Evolutionary conservation across 2,329 filamentous ascomycete genomes (phyloP).

Genomic region (Amylocarpus encephaloides): DNA sequence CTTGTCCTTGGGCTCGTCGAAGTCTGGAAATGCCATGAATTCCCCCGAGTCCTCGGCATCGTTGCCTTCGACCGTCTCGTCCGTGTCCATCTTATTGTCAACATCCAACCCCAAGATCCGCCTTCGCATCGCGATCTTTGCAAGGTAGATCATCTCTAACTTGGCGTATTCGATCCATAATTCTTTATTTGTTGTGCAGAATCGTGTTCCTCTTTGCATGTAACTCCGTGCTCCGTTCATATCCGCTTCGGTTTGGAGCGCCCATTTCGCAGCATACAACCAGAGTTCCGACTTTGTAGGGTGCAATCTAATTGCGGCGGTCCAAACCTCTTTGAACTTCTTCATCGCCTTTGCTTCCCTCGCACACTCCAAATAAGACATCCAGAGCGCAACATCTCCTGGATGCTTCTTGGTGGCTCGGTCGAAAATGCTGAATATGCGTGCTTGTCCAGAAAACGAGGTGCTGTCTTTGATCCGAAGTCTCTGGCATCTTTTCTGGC

Average conservation of each 20-base stretch:
- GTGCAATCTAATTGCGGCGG: conserved; percentile 72
- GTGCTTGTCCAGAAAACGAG: conserved; percentile 67
- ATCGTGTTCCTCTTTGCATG: conserved; percentile 84
- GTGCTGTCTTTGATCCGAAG: conserved; percentile 65
- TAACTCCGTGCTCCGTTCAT: conserved; percentile 80
- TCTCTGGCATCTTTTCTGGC: conserved; percentile 75
- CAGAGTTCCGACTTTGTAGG: conserved; percentile 78
- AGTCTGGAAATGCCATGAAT: conserved; percentile 50
- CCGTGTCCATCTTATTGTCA: conserved; percentile 39
- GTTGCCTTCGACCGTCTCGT: neutral
- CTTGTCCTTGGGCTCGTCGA: conserved; percentile 25
- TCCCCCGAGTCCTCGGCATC: conserved; percentile 37
- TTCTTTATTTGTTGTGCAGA: conserved; percentile 68
- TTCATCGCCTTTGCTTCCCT: conserved; percentile 60
- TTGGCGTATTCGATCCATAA: conserved; percentile 89
- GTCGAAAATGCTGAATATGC: conserved; percentile 85
- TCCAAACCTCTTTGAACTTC: conserved; percentile 58
- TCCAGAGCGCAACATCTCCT: conserved; percentile 76
- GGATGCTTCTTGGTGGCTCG: conserved; percentile 79
- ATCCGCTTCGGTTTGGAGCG: conserved; percentile 73
- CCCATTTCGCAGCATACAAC: conserved; percentile 73
- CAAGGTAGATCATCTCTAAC: conserved; percentile 87
- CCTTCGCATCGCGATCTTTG: conserved; percentile 69
- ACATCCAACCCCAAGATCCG: conserved; percentile 58
- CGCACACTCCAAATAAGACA: conserved; percentile 81